These are phyloP conservation scores for Melanomma pulvis-pyrius DNA, from an alignment of 495 filamentous ascomycete species.

Conservation along the genomic window DNA sequence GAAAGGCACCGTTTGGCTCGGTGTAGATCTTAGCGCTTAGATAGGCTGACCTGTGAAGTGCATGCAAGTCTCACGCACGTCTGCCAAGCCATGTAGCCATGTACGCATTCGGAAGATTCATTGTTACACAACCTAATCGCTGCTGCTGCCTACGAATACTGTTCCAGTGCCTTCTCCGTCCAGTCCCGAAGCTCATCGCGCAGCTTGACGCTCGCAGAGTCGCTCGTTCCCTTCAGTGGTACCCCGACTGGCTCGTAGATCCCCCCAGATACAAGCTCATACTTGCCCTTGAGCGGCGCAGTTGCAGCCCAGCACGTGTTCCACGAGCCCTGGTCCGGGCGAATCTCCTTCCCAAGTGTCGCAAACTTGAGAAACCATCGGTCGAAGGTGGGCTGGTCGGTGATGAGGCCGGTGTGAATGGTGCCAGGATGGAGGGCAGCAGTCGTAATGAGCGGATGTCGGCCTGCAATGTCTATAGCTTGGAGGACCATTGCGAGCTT, in stretches of 20 bases:
- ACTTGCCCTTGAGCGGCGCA: neutral
- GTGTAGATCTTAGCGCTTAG: too few species aligned
- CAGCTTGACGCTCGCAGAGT: neutral
- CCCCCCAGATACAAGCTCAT: neutral
- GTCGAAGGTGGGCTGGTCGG: neutral
- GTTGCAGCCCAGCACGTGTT: constrained; percentile 28
- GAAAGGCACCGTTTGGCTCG: too few species aligned
- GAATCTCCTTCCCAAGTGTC: constrained; percentile 1
- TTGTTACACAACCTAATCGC: too few species aligned
- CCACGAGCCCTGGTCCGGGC: constrained; percentile 9
- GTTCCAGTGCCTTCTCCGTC: neutral
- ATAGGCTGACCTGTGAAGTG: too few species aligned
- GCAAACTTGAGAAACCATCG: neutral
- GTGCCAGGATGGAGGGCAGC: constrained; percentile 70
- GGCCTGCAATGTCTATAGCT: constrained; percentile 59
- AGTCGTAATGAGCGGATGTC: constrained; percentile 58
- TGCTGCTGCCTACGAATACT: too few species aligned
- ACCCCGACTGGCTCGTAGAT: constrained; percentile 28
- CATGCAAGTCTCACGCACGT: too few species aligned
- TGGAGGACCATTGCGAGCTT: constrained; percentile 74
- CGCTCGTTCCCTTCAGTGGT: neutral
- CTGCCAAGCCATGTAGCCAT: too few species aligned
- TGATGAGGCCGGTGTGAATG: constrained; percentile 53
- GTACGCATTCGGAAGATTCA: too few species aligned
- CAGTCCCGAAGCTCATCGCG: constrained; percentile 29